Percentiles rank a stretch among this genome's conserved stretches.
phyloP scores from a whole-genome alignment of 257 asterid genomes.

The Pogostemon cablin region DNA sequence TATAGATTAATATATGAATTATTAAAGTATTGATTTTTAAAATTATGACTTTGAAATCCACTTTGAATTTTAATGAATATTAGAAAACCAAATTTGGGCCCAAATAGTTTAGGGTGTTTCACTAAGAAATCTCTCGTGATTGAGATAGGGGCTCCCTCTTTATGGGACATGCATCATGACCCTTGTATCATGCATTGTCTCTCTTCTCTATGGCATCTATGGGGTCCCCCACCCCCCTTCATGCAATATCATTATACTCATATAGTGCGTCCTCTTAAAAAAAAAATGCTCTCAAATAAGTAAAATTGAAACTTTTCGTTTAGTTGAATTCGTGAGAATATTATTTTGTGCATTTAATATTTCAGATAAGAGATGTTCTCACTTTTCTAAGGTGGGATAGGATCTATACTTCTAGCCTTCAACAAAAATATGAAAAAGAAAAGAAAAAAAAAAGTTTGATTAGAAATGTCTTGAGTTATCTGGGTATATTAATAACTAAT shows the following conservation, averaged over 20 bases:
- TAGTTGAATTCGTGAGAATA: too few relatives aligned
- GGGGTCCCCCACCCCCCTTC: constrained; percentile 38
- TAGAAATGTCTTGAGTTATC: not conserved
- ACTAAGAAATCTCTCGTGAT: constrained; percentile 56
- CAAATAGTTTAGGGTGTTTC: not conserved
- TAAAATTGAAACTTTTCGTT: not conserved
- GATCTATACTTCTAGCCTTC: not conserved
- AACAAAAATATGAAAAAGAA: not conserved
- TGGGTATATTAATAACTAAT: not conserved
- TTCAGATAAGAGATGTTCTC: too few relatives aligned
- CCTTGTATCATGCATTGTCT: constrained; percentile 85
- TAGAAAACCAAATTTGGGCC: too few relatives aligned
- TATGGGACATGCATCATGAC: constrained; percentile 90
- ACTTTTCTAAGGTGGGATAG: too few relatives aligned
- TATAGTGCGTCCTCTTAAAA: not conserved
- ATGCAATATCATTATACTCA: not conserved
- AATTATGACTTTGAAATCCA: too few relatives aligned
- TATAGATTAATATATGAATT: too few relatives aligned
- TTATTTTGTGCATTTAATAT: too few relatives aligned
- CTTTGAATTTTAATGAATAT: too few relatives aligned
- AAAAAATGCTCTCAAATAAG: too few relatives aligned
- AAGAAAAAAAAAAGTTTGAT: not conserved
- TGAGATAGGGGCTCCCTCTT: constrained; percentile 64
- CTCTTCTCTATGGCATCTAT: constrained; percentile 46
- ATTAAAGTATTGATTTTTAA: too few relatives aligned